A percentile compares a stretch with the other conserved stretches of the same genome.
Evolutionary conservation across 78 protist genomes (phyloP).

Genomic region (Isochrysis galbana): DNA sequence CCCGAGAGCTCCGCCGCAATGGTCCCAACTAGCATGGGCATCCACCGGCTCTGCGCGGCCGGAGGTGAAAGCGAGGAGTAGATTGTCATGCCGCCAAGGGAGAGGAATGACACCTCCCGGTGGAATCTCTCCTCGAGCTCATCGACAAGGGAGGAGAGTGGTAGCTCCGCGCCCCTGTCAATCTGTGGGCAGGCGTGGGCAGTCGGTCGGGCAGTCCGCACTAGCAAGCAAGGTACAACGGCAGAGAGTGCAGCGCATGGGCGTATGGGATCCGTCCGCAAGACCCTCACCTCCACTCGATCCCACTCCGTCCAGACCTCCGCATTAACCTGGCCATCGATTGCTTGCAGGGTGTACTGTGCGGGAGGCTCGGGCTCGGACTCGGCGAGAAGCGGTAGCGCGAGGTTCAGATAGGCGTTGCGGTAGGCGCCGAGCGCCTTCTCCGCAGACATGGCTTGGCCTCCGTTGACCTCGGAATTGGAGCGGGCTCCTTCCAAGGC

Average conservation of each 20-base stretch:
- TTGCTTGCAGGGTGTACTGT: neutral
- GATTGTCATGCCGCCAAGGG: neutral
- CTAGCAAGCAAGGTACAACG: no score
- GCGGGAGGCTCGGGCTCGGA: neutral
- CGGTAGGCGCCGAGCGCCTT: neutral
- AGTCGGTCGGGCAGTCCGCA: no score
- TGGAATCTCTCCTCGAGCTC: neutral
- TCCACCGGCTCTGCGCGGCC: neutral
- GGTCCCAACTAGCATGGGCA: neutral
- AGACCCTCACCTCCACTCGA: neutral
- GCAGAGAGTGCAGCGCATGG: no score
- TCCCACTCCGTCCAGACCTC: no score
- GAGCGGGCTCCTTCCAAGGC: no score
- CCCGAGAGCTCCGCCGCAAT: neutral
- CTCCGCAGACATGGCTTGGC: neutral
- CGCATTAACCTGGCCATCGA: no score
- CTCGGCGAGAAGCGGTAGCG: neutral
- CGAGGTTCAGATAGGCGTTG: slow-evolving; percentile 32
- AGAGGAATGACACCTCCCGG: neutral
- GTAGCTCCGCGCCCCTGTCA: neutral
- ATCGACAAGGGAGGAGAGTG: neutral
- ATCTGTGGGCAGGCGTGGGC: no score
- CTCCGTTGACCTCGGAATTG: neutral
- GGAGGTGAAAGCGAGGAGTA: neutral
- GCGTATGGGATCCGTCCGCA: no score